Evolutionary conservation across 306 rosid species (phyloP).

Genomic region (Rosa chinensis): DNA sequence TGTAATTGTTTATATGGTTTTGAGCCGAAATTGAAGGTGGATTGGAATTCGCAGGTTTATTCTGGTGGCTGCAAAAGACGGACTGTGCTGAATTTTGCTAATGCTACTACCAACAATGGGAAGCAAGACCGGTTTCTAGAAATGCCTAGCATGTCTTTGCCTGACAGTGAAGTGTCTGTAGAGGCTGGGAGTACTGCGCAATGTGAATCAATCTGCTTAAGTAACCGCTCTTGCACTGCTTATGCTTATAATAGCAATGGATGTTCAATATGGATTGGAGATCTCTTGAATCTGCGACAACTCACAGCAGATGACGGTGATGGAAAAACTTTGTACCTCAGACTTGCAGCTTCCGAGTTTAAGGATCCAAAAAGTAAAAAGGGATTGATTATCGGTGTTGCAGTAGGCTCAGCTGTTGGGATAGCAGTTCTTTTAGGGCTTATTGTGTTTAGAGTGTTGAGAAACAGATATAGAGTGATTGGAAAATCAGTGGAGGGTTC

Average conservation of each 20-base stretch:
- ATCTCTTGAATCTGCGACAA: slow-evolving; percentile 54
- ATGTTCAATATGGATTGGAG: slow-evolving; percentile 59
- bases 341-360: slow-evolving; percentile 78
- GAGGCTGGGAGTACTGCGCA: slow-evolving; percentile 30
- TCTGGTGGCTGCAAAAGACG: slow-evolving; percentile 34
- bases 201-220: slow-evolving; percentile 52
- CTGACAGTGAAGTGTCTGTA: slow-evolving; percentile 21
- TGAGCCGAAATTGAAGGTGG: not conserved
- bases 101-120: slow-evolving; percentile 13
- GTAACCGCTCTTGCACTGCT: slow-evolving; percentile 55
- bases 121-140: slow-evolving; percentile 41
- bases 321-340: slow-evolving; percentile 48
- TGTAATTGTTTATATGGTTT: slow-evolving; percentile 35
- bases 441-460: slow-evolving; percentile 31
- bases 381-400: slow-evolving; percentile 39
- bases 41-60: slow-evolving; percentile 25
- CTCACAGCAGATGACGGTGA: slow-evolving; percentile 33
- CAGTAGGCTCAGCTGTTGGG: slow-evolving; percentile 43
- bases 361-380: slow-evolving; percentile 32
- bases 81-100: slow-evolving; percentile 34
- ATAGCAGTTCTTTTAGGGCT: slow-evolving; percentile 35
- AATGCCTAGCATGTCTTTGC: slow-evolving; percentile 34
- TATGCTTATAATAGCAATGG: slow-evolving; percentile 41
- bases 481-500: slow-evolving; percentile 68
- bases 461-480: slow-evolving; percentile 34